A percentile compares a stretch with the other conserved stretches of the same genome.
Evolutionary conservation across 306 rosid species (phyloP).

Genomic region (Glycine latifolia): DNA sequence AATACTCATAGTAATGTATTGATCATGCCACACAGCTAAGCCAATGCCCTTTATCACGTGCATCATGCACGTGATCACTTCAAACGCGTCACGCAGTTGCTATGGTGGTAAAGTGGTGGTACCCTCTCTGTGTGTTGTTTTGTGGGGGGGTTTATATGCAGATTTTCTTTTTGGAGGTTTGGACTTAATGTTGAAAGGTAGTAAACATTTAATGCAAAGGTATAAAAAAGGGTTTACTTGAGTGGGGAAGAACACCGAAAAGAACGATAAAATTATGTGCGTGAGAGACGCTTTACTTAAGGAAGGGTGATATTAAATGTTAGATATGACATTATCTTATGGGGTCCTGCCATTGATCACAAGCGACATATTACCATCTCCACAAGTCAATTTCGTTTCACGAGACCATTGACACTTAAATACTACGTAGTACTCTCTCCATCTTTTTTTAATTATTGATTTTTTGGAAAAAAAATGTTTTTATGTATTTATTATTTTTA

Average conservation of each 20-base stretch:
- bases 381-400: neutral
- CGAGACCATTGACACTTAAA: neutral
- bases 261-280: neutral
- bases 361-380: neutral
- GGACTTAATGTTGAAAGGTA: neutral
- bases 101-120: neutral
- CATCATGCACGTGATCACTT: conserved; percentile 33
- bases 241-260: no score
- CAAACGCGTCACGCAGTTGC: conserved; percentile 11
- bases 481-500: no score
- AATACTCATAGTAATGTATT: neutral
- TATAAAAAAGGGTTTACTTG: no score
- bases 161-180: neutral
- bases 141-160: no score
- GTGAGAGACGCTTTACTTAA: neutral
- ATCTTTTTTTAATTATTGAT: no score
- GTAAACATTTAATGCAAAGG: conserved; percentile 23
- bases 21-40: conserved; percentile 55
- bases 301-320: neutral
- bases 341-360: conserved; percentile 34
- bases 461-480: no score
- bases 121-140: neutral
- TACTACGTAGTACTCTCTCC: neutral
- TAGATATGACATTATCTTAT: conserved; percentile 14
- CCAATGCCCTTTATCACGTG: conserved; percentile 44